Base-by-base conservation (phyloP, 1,139 yeast species). In the Waltiozyma sp. region DNA sequence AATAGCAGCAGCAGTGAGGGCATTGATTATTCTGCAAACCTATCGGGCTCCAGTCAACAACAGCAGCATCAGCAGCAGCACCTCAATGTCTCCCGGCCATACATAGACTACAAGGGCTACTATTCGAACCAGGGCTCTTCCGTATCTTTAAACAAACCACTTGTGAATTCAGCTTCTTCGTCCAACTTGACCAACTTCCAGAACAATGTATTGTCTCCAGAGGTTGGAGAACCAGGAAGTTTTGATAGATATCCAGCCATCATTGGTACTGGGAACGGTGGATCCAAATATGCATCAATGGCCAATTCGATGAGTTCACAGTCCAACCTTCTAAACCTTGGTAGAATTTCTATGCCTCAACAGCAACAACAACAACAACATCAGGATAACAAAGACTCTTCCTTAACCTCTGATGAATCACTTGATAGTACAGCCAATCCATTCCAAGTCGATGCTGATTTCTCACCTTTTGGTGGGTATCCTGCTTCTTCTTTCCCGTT, bases 381-480 rank as follows among this genome's bases (percentile, higher is more conserved):
- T n/a, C n/a, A n/a, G n/a, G n/a, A n/a, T 28, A 40, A 44, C 34
- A 49, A 50, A 38, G 49, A 47, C 38, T 31, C 45, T 31, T 55
- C 61, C 6, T 41, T 53, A 16, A 42, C 50, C 2, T 57, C 58
- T 10, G 55, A 59, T 15, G 52, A 49, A 37, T 54, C 62, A 28
- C 59, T 65, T 1, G 60, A 60, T 21, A 47, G 47, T 37, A 59
- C 68, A 9, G 62, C 70, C 16, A 64, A 62, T 43, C 67, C 63
- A 18, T 61, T 61, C 47, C 48, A 62, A 40, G 60, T 57, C 28
- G 70, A 65, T 56, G 68, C 72, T 8, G 78, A 73, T 50, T 72
- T 79, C 52, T 78, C 88, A 42, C 96, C 96, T 2, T 88, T 88
- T 66, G 96, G 96, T 43, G 96, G 96, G 11, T 88, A 85, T 60